Evolutionary conservation across 2,329 filamentous ascomycete species (phyloP).

Genomic region (Colletotrichum australisinense): DNA sequence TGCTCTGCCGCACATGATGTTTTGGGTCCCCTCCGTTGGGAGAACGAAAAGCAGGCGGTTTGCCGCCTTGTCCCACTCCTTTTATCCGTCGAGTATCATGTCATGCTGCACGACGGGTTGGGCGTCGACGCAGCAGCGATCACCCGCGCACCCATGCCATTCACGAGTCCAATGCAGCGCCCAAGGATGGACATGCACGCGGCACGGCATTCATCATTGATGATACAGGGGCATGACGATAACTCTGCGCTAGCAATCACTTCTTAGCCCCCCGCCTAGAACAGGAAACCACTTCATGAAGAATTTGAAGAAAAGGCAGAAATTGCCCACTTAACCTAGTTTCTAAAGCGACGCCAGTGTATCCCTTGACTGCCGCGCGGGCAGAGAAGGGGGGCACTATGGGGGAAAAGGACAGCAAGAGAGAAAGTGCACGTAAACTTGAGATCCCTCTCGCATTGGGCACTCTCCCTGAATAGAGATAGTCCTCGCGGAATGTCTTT

Average conservation of each 20-base stretch:
- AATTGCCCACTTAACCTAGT: not conserved
- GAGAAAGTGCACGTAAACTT: not conserved
- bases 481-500: conserved; percentile 10
- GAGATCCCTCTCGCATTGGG: not conserved
- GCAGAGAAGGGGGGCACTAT: not conserved
- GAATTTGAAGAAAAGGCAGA: not conserved
- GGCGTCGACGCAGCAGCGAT: not conserved
- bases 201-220: not conserved
- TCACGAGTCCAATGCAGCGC: not conserved
- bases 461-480: not conserved
- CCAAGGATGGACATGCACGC: not conserved
- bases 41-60: not conserved
- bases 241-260: not conserved
- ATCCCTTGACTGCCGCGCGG: not conserved
- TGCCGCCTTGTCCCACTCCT: not conserved
- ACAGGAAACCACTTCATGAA: conserved; percentile 4
- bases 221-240: not conserved
- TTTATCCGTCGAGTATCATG: not conserved
- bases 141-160: not conserved
- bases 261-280: not conserved
- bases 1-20: not conserved
- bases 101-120: not conserved
- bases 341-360: not conserved
- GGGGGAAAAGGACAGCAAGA: not conserved
- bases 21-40: not conserved